phyloP scores from a whole-genome alignment of 2,329 filamentous ascomycete species.

The Coniella vitis region DNA sequence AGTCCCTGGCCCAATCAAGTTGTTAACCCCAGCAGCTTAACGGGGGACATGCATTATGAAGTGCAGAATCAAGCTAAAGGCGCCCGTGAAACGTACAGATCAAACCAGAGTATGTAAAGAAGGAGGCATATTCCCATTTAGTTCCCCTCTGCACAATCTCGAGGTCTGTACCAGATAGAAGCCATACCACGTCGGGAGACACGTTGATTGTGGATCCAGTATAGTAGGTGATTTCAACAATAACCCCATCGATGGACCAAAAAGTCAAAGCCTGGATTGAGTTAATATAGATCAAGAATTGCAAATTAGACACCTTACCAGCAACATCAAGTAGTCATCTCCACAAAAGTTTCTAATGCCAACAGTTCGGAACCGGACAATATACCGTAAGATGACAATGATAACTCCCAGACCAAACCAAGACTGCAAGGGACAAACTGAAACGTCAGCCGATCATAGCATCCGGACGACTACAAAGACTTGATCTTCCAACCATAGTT shows the following conservation, averaged over 20 bases:
- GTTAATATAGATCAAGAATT: neutral
- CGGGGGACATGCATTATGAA: too few relatives aligned
- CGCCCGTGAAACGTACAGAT: slow-evolving; percentile 19
- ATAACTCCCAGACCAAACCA: slow-evolving; percentile 10
- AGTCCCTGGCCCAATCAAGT: slow-evolving; percentile 14
- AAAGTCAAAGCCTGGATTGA: slow-evolving; percentile 18
- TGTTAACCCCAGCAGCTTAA: too few relatives aligned
- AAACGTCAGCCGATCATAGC: neutral
- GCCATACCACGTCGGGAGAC: slow-evolving; percentile 10
- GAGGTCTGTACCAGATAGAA: slow-evolving; percentile 19
- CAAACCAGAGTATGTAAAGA: slow-evolving; percentile 21
- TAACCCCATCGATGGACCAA: slow-evolving; percentile 19
- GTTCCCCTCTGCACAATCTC: slow-evolving; percentile 18
- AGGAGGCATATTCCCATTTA: slow-evolving; percentile 21
- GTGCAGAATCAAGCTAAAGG: too few relatives aligned
- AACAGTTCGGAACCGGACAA: slow-evolving; percentile 11
- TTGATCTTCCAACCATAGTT: neutral
- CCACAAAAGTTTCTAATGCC: slow-evolving; percentile 5
- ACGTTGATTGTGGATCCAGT: slow-evolving; percentile 21
- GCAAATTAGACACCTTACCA: neutral
- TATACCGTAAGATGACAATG: slow-evolving; percentile 6
- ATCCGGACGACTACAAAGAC: too few relatives aligned
- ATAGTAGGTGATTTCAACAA: slow-evolving; percentile 21
- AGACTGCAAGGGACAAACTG: neutral
- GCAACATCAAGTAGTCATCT: slow-evolving; percentile 11